A percentile compares a stretch with the other conserved stretches of the same genome.
Conservation (phyloP, 2,329 filamentous ascomycete genomes). For the Stromatinia cepivora region DNA sequence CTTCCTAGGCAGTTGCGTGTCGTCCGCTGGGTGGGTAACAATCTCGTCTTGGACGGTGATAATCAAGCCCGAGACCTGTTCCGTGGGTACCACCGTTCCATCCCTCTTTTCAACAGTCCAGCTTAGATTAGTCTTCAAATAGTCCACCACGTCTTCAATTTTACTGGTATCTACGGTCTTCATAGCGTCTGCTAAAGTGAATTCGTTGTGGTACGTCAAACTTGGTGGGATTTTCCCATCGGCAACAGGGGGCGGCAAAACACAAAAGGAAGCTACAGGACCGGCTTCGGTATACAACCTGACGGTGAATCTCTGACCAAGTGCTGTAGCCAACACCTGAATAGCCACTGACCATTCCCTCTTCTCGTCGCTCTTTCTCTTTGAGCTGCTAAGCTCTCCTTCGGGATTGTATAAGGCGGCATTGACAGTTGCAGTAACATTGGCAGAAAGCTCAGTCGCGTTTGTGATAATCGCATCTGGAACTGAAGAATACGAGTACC, state of each 20-base stretch:
- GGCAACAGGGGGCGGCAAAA: neutral
- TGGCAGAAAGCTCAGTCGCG: slow-evolving; percentile 52
- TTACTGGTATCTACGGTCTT: slow-evolving; percentile 25
- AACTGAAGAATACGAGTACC: slow-evolving; percentile 40
- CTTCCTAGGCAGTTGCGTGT: slow-evolving; percentile 30
- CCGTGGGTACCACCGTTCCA: slow-evolving; percentile 12
- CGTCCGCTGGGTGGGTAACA: slow-evolving; percentile 26
- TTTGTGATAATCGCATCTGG: slow-evolving; percentile 52
- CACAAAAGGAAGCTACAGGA: neutral
- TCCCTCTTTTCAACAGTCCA: slow-evolving; percentile 34
- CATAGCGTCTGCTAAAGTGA: slow-evolving; percentile 27
- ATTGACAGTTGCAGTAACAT: slow-evolving; percentile 61
- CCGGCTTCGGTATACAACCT: neutral
- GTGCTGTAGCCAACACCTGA: neutral
- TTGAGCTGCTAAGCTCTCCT: slow-evolving; percentile 4
- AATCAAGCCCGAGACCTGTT: slow-evolving; percentile 26
- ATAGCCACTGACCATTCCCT: slow-evolving; percentile 30
- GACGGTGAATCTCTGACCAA: neutral
- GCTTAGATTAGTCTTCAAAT: slow-evolving; percentile 31
- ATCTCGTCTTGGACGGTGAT: slow-evolving; percentile 33
- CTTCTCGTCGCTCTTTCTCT: neutral
- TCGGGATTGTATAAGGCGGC: slow-evolving; percentile 48
- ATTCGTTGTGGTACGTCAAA: slow-evolving; percentile 33
- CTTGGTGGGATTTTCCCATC: slow-evolving; percentile 20
- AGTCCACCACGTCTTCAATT: slow-evolving; percentile 25